These are phyloP conservation scores for Trichoderma asperelloides DNA, from an alignment of 495 filamentous ascomycete genomes.

Conservation along the genomic window DNA sequence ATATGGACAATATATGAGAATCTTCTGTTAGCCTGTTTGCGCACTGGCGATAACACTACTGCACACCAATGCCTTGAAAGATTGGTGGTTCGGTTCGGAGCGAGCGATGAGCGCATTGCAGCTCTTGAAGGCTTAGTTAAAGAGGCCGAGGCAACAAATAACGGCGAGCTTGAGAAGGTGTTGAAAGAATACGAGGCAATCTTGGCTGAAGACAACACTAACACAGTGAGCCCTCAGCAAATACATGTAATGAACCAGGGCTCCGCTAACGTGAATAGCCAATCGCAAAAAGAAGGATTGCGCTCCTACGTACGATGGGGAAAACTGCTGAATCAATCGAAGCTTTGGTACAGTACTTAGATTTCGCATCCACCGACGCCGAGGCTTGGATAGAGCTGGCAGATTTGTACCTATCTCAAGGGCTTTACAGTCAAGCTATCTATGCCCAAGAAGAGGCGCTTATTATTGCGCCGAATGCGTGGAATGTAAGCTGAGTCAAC, in stretches of 20 bases:
- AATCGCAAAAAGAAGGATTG: conserved; percentile 76
- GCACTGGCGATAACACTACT: conserved; percentile 70
- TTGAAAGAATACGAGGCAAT: conserved; percentile 69
- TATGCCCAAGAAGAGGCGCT: conserved; percentile 88
- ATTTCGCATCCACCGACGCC: conserved; percentile 78
- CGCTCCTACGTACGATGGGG: conserved; percentile 65
- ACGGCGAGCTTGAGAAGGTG: conserved; percentile 53
- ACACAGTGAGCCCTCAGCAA: conserved; percentile 51
- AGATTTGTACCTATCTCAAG: conserved; percentile 71
- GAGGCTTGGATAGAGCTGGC: conserved; percentile 92
- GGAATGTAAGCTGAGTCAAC: conserved; percentile 60
- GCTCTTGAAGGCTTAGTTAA: conserved; percentile 73
- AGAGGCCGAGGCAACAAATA: conserved; percentile 67
- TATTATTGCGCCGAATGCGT: conserved; percentile 81
- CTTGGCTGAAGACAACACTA: conserved; percentile 65
- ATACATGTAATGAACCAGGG: conserved; percentile 9
- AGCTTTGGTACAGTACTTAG: conserved; percentile 63
- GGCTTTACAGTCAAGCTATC: conserved; percentile 69
- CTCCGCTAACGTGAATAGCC: conserved; percentile 42
- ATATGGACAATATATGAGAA: conserved; percentile 79
- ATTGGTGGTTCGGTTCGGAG: conserved; percentile 70
- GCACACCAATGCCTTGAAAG: conserved; percentile 65
- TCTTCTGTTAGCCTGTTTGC: conserved; percentile 73
- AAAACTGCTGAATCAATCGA: conserved; percentile 62
- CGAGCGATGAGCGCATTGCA: conserved; percentile 72